phyloP scores from a whole-genome alignment of 163 green algal species.

The Scenedesmus sp. region DNA sequence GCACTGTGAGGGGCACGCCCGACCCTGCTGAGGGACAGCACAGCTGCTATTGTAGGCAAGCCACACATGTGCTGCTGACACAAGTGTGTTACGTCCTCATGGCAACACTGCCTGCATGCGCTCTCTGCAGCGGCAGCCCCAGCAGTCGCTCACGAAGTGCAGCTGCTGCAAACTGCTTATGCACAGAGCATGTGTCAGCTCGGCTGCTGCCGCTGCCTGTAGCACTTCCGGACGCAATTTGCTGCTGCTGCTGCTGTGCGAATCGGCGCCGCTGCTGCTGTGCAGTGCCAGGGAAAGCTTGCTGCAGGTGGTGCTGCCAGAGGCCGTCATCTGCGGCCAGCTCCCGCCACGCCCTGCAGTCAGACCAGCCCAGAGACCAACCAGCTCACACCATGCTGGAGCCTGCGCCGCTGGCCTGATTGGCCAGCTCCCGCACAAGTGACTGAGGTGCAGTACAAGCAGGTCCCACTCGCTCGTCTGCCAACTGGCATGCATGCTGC shows the following conservation, averaged over 20 bases:
- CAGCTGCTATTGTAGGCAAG: neutral
- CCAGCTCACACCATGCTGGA: neutral
- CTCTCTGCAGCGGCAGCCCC: neutral
- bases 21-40: neutral
- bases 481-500: too few species aligned
- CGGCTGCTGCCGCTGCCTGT: neutral
- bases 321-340: constrained; percentile 18
- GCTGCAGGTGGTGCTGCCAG: constrained; percentile 37
- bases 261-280: neutral
- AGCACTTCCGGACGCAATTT: neutral
- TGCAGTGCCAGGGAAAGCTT: neutral
- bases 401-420: neutral
- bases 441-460: too few species aligned
- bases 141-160: neutral
- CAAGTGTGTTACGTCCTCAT: neutral
- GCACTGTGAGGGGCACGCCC: neutral
- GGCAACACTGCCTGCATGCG: neutral
- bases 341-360: constrained; percentile 26
- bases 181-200: neutral
- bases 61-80: too few species aligned
- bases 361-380: neutral
- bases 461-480: too few species aligned
- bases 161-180: constrained; percentile 7
- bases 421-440: too few species aligned
- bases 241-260: constrained; percentile 12